Percentiles rank a stretch among this genome's conserved stretches.
Conservation (phyloP, 225 moss, liverwort and hornwort genomes). For the Climacium dendroides region DNA sequence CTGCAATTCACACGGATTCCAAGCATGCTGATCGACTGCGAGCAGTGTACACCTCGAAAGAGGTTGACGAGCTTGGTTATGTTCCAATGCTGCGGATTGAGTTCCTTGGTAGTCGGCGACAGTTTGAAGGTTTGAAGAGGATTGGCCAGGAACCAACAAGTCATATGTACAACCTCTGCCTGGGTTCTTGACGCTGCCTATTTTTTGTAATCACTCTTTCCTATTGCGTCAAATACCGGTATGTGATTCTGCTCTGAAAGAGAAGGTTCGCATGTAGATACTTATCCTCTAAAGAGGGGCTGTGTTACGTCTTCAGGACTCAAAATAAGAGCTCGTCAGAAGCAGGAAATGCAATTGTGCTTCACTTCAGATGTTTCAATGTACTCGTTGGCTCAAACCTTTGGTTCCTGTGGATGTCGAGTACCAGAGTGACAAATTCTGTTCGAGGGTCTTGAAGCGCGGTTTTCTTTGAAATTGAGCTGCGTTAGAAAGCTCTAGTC, state of each 20-base stretch:
- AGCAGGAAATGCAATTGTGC: not conserved
- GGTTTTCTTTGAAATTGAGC: not conserved
- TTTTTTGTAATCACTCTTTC: not conserved
- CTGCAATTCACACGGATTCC: conserved; percentile 56
- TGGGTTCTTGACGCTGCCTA: conserved; percentile 23
- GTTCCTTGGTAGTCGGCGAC: conserved; percentile 48
- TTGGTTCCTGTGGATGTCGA: not conserved
- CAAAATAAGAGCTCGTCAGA: not conserved
- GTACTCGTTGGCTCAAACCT: not conserved
- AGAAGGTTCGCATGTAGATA: conserved; percentile 1
- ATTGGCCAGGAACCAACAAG: conserved; percentile 39
- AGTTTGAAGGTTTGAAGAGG: conserved; percentile 54
- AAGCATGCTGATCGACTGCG: conserved; percentile 56
- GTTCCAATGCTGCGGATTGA: conserved; percentile 33
- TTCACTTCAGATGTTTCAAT: not conserved
- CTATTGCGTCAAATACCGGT: not conserved
- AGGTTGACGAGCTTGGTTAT: conserved; percentile 31
- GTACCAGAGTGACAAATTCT: not conserved
- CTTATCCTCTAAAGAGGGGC: not conserved
- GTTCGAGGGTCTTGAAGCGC: not conserved
- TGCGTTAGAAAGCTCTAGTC: not conserved
- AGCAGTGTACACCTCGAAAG: conserved; percentile 33
- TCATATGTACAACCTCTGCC: conserved; percentile 45
- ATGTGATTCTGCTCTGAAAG: not conserved
- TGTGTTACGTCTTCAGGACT: not conserved